Evolutionary conservation across 257 asterid genomes (phyloP).

Genomic region (Anisodus acutangulus): DNA sequence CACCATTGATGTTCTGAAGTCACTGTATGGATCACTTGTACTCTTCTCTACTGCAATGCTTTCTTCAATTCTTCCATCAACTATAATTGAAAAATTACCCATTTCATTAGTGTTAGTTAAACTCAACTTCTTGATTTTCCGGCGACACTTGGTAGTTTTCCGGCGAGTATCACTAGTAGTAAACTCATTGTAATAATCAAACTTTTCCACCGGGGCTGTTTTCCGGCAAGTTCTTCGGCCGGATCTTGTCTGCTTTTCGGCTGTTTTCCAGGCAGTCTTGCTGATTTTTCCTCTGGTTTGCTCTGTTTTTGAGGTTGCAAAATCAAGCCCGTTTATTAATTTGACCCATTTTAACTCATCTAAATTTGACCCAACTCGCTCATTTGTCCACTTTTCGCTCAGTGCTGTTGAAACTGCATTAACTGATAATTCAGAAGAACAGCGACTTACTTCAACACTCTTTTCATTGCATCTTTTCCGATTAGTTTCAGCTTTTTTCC

Average conservation of each 20-base stretch:
- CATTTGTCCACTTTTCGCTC: background rate
- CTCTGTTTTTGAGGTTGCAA: background rate
- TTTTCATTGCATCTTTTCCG: too few relatives aligned
- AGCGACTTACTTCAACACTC: too few relatives aligned
- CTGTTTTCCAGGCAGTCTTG: background rate
- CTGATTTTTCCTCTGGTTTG: background rate
- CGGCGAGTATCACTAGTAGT: background rate
- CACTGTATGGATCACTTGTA: conserved; percentile 63
- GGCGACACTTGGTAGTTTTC: conserved; percentile 27
- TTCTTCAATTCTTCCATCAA: conserved; percentile 42
- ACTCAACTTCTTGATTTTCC: conserved; percentile 26
- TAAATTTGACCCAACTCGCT: background rate
- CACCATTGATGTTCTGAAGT: conserved; percentile 80
- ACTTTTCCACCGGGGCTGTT: background rate
- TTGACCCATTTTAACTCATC: background rate
- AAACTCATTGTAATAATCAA: conserved; percentile 34
- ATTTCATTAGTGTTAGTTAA: background rate
- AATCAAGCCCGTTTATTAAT: background rate
- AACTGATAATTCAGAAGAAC: too few relatives aligned
- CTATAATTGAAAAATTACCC: background rate
- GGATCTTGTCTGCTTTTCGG: background rate
- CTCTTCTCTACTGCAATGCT: conserved; percentile 69
- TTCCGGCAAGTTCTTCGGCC: background rate
- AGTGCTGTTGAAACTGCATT: background rate
- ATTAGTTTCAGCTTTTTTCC: background rate